Conservation (phyloP, 1,139 yeast species). For the Geotrichum reessii region DNA sequence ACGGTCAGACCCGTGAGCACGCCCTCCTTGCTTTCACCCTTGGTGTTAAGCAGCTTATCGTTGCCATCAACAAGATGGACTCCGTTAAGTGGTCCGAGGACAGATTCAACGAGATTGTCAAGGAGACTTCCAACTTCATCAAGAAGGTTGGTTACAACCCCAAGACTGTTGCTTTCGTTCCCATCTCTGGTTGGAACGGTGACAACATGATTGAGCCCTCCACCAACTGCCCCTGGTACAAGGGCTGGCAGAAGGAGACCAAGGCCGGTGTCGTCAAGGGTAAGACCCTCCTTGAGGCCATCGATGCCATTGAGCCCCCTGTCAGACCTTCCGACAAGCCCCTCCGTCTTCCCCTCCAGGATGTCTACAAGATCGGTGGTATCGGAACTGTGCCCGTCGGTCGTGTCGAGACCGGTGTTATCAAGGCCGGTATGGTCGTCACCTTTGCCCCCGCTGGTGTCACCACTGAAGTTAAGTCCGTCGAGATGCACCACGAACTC, state of each 20-base stretch:
- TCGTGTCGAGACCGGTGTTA: conserved; percentile 88
- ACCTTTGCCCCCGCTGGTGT: conserved; percentile 90
- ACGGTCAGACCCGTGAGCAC: conserved; percentile 93
- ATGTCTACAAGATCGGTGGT: conserved; percentile 92
- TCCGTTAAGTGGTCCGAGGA: conserved; percentile 79
- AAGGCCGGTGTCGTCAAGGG: conserved; percentile 73
- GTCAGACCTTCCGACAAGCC: conserved; percentile 84
- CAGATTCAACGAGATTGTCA: conserved; percentile 75
- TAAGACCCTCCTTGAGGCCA: conserved; percentile 83
- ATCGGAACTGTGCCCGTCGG: conserved; percentile 93
- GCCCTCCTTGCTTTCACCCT: conserved; percentile 85
- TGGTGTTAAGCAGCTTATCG: conserved; percentile 84
- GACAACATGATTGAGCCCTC: conserved; percentile 87
- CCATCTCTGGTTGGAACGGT: conserved; percentile 93
- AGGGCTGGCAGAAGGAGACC: conserved; percentile 87
- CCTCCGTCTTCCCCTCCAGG: conserved; percentile 86
- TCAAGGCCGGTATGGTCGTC: conserved; percentile 88
- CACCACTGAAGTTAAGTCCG: conserved; percentile 90
- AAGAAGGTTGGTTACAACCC: too few species aligned
- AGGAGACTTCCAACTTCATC: conserved; percentile 83
- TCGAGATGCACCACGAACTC: conserved; percentile 91
- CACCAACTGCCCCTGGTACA: conserved; percentile 84
- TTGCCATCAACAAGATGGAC: conserved; percentile 93
- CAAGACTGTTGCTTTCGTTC: conserved; percentile 85
- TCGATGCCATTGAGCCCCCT: conserved; percentile 83